Evolutionary conservation across 2,329 filamentous ascomycete species (phyloP).

Genomic region (Alternaria atra): DNA sequence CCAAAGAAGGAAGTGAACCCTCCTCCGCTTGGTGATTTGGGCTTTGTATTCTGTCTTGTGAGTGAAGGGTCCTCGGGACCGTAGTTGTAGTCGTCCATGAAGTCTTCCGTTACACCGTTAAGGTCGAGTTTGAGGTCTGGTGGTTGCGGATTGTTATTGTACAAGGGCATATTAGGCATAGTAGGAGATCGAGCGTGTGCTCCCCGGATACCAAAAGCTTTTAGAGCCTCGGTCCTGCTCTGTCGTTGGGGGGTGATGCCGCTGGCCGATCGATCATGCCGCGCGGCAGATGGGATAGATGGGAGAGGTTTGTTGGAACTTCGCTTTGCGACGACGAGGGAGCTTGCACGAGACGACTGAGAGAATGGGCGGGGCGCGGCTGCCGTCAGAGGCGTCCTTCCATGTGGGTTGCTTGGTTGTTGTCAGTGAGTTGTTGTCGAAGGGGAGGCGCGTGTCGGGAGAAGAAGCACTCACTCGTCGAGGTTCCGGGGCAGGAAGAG

Average conservation of each 20-base stretch:
- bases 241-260: constrained; percentile 41
- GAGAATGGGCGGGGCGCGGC: constrained; percentile 33
- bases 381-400: constrained; percentile 39
- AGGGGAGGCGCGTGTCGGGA: constrained; percentile 6
- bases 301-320: background rate
- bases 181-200: constrained; percentile 48
- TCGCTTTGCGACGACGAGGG: constrained; percentile 27
- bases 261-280: constrained; percentile 51
- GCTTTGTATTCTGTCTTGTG: constrained; percentile 42
- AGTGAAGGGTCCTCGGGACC: constrained; percentile 37
- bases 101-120: constrained; percentile 50
- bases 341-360: constrained; percentile 34
- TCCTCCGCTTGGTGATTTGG: constrained; percentile 55
- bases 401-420: constrained; percentile 46
- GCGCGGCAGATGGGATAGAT: constrained; percentile 25
- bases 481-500: constrained; percentile 50
- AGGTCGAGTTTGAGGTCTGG: constrained; percentile 48
- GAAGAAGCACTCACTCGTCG: constrained; percentile 46
- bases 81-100: constrained; percentile 48
- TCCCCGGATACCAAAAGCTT: constrained; percentile 27
- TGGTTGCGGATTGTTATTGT: constrained; percentile 34
- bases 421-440: constrained; percentile 21
- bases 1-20: constrained; percentile 74
- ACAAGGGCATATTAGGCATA: constrained; percentile 51
- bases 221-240: constrained; percentile 39